Percentiles rank a stretch among this genome's conserved stretches.
Conservation (phyloP, 139 green algal species). For the Picochlorum sp. region DNA sequence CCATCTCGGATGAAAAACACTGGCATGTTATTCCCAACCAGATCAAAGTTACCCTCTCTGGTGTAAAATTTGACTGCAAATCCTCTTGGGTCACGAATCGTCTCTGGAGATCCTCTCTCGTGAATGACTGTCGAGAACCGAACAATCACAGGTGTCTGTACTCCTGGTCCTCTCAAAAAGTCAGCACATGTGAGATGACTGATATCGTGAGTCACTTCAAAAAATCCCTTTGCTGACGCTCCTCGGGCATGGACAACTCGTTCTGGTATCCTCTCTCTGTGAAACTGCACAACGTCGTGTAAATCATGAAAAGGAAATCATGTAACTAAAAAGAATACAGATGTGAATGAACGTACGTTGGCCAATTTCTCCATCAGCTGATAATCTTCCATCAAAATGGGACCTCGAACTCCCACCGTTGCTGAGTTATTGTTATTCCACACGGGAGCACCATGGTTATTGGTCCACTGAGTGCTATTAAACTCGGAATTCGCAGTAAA, state of each 20-base stretch:
- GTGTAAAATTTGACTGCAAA: slow-evolving; percentile 99
- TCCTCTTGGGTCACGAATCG: slow-evolving; percentile 82
- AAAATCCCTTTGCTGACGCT: slow-evolving; percentile 91
- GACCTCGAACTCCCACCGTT: slow-evolving; percentile 60
- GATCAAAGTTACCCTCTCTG: slow-evolving; percentile 84
- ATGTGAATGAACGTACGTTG: slow-evolving; percentile 32
- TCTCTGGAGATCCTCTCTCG: slow-evolving; percentile 79
- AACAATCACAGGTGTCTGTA: slow-evolving; percentile 89
- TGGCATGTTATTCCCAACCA: slow-evolving; percentile 90
- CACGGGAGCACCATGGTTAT: slow-evolving; percentile 81
- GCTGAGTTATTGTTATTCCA: slow-evolving; percentile 91
- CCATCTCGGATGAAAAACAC: slow-evolving; percentile 84
- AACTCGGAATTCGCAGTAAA: slow-evolving; percentile 30
- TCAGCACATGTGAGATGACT: slow-evolving; percentile 88
- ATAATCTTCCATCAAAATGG: slow-evolving; percentile 79
- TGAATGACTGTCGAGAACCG: slow-evolving; percentile 91
- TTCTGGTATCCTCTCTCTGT: slow-evolving; percentile 92
- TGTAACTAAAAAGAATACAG: too few species aligned
- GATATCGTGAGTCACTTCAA: slow-evolving; percentile 96
- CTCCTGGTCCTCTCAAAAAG: slow-evolving; percentile 82
- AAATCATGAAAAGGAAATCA: too few species aligned
- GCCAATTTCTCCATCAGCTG: slow-evolving; percentile 92
- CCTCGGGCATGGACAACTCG: slow-evolving; percentile 92
- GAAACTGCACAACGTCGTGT: slow-evolving; percentile 50
- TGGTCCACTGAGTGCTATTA: slow-evolving; percentile 75